Evolutionary conservation across 2,329 filamentous ascomycete species (phyloP).

Genomic region (Aspergillus transmontanensis): DNA sequence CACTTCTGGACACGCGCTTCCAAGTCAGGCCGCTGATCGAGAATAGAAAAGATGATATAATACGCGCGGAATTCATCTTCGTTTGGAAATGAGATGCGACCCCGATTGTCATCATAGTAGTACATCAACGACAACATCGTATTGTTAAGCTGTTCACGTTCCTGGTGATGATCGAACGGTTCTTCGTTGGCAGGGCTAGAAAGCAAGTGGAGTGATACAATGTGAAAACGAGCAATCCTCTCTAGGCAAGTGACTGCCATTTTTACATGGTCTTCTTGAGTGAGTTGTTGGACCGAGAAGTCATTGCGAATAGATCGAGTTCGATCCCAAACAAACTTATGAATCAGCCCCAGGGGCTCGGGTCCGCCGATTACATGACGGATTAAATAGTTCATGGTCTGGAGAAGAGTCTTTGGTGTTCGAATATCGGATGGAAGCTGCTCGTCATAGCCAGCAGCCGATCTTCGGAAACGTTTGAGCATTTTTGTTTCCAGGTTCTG

Average conservation of each 20-base stretch:
- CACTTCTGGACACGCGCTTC: conserved; percentile 62
- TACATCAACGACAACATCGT: conserved; percentile 64
- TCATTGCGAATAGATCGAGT: conserved; percentile 67
- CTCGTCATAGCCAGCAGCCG: conserved; percentile 64
- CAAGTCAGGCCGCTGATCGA: conserved; percentile 55
- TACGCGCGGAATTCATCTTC: conserved; percentile 68
- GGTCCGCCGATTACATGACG: conserved; percentile 54
- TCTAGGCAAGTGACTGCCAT: conserved; percentile 64
- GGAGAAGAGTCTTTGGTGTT: conserved; percentile 54
- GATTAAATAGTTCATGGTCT: conserved; percentile 52
- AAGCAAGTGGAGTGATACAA: conserved; percentile 63
- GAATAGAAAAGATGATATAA: conserved; percentile 59
- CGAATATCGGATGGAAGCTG: conserved; percentile 66
- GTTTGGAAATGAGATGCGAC: conserved; percentile 54
- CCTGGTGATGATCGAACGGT: conserved; percentile 60
- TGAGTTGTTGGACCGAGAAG: conserved; percentile 64
- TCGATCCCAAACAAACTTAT: conserved; percentile 68
- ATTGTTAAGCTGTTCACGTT: conserved; percentile 65
- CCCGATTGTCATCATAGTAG: conserved; percentile 60
- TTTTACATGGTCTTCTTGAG: conserved; percentile 57
- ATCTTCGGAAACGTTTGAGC: conserved; percentile 66
- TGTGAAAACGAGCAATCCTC: conserved; percentile 65
- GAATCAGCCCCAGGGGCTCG: conserved; percentile 54
- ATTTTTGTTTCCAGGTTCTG: conserved; percentile 50
- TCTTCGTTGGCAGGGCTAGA: conserved; percentile 54